phyloP scores from a whole-genome alignment of 768 basidiomycete genomes.

The Rhizopogon vulgaris region DNA sequence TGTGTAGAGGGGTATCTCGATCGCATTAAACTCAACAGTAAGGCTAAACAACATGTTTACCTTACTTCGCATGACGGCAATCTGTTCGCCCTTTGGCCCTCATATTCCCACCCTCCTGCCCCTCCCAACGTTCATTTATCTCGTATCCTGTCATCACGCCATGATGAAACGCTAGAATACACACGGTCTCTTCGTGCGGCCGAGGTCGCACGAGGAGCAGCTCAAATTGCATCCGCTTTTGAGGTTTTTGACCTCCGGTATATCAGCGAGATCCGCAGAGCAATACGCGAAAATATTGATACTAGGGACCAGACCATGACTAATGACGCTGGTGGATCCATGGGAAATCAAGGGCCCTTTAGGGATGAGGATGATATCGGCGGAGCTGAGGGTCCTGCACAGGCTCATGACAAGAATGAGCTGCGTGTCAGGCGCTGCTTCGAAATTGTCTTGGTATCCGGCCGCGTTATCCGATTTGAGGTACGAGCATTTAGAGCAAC shows the following conservation, averaged over 20 bases:
- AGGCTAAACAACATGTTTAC: slow-evolving; percentile 56
- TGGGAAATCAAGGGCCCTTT: slow-evolving; percentile 5
- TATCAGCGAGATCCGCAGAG: slow-evolving; percentile 59
- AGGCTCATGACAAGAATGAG: slow-evolving; percentile 35
- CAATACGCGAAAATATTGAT: slow-evolving; percentile 32
- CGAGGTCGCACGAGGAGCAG: slow-evolving; percentile 57
- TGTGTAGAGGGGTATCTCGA: slow-evolving; percentile 84
- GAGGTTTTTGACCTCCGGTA: slow-evolving; percentile 70
- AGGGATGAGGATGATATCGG: slow-evolving; percentile 60
- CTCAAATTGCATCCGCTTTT: slow-evolving; percentile 58
- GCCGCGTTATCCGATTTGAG: slow-evolving; percentile 72
- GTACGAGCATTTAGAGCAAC: slow-evolving; percentile 32
- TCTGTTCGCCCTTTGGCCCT: slow-evolving; percentile 52
- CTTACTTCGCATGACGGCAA: slow-evolving; percentile 67
- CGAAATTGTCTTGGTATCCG: slow-evolving; percentile 66
- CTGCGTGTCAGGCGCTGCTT: slow-evolving; percentile 65
- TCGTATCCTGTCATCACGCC: slow-evolving; percentile 21
- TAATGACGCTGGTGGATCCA: neutral
- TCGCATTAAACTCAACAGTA: slow-evolving; percentile 55
- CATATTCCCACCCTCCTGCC: slow-evolving; percentile 58
- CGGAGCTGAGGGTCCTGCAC: slow-evolving; percentile 48
- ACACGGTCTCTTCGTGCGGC: slow-evolving; percentile 34
- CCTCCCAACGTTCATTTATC: slow-evolving; percentile 51
- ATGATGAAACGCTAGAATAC: slow-evolving; percentile 20
- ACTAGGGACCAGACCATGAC: slow-evolving; percentile 8